A percentile compares a stretch with the other conserved stretches of the same genome.
These are phyloP conservation scores for Yamadazyma trypodendri DNA, from an alignment of 1,139 yeast species.

Conservation along the genomic window DNA sequence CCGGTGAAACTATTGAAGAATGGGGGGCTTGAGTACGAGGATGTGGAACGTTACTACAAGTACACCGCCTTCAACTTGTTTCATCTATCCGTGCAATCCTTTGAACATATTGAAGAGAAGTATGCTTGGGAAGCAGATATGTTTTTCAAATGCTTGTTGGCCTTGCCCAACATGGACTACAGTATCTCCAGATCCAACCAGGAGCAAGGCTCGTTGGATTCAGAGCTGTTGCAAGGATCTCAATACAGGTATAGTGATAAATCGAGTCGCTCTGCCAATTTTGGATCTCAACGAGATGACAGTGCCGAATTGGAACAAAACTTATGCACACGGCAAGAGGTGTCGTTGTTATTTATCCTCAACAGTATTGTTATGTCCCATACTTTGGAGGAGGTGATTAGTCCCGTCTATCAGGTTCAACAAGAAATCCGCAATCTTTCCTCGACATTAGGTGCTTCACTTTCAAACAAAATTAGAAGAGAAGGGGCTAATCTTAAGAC, in stretches of 20 bases:
- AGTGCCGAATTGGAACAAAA: background rate
- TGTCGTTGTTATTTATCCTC: constrained; percentile 30
- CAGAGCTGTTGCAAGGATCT: too few relatives aligned
- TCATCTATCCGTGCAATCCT: constrained; percentile 17
- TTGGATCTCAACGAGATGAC: background rate
- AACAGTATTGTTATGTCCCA: constrained; percentile 25
- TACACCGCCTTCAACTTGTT: constrained; percentile 33
- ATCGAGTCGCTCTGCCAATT: background rate
- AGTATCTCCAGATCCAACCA: background rate
- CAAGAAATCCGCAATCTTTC: constrained; percentile 6
- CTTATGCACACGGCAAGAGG: constrained; percentile 26
- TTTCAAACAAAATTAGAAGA: constrained; percentile 6
- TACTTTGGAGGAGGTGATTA: constrained; percentile 22
- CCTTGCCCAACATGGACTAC: constrained; percentile 11
- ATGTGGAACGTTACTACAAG: constrained; percentile 27
- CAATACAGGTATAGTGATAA: too few relatives aligned
- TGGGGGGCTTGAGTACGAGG: constrained; percentile 18
- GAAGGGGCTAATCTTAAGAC: constrained; percentile 4
- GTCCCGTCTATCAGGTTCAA: constrained; percentile 13
- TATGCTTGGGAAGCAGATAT: constrained; percentile 23
- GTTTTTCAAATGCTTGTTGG: constrained; percentile 22
- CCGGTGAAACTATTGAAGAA: constrained; percentile 22
- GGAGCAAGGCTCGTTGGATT: background rate
- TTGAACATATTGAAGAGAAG: constrained; percentile 2
- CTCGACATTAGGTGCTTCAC: constrained; percentile 3